A percentile compares a stretch with the other conserved stretches of the same genome.
Conservation (phyloP, 192 early-diverging fungal genomes). For the Coemansia aciculifera region DNA sequence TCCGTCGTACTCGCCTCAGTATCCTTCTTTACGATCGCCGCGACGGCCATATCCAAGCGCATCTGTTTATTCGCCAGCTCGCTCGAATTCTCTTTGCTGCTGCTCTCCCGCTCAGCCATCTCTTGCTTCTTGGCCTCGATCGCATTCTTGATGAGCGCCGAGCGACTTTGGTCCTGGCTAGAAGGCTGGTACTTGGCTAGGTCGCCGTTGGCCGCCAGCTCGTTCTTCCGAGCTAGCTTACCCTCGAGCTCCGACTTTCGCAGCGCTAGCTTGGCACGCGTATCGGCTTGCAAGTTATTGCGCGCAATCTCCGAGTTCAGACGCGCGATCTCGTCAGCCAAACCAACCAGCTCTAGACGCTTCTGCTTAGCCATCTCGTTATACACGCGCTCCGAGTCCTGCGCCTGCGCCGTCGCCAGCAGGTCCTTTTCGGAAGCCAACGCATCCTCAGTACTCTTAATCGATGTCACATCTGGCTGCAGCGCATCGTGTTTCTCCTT, state of each 20-base stretch:
- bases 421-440: constrained; percentile 33
- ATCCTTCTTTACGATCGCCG: constrained; percentile 36
- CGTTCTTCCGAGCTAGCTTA: constrained; percentile 9
- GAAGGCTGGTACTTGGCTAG: constrained; percentile 14
- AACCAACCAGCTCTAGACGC: constrained; percentile 41
- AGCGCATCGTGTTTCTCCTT: constrained; percentile 28
- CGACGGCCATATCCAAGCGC: constrained; percentile 39
- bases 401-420: constrained; percentile 22
- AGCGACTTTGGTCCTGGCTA: constrained; percentile 15
- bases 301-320: constrained; percentile 60
- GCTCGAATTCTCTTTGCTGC: constrained; percentile 13
- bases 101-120: constrained; percentile 9
- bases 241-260: constrained; percentile 57
- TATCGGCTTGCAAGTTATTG: constrained; percentile 64
- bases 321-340: constrained; percentile 48
- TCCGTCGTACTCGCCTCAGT: constrained; percentile 19
- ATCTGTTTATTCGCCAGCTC: constrained; percentile 25
- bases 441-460: constrained; percentile 16
- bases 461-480: constrained; percentile 14
- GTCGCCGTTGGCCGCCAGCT: constrained; percentile 11
- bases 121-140: constrained; percentile 30
- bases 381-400: constrained; percentile 18
- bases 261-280: constrained; percentile 61
- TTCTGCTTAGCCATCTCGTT: constrained; percentile 36
- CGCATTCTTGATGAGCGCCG: constrained; percentile 20